Evolutionary conservation across 495 filamentous ascomycete genomes (phyloP).

Genomic region (Neurospora tetrasperma): DNA sequence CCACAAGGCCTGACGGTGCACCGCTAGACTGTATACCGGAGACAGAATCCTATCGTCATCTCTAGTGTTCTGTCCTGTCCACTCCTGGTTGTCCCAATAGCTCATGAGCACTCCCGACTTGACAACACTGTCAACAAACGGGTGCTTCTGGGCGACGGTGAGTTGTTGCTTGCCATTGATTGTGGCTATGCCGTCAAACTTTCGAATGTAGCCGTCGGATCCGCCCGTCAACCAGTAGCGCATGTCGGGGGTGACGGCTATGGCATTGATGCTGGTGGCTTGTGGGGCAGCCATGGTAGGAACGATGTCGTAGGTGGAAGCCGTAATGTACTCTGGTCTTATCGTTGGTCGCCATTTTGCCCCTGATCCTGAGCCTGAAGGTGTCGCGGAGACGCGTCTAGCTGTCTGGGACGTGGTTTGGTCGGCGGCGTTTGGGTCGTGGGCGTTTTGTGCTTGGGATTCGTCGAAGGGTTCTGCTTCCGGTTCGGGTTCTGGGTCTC

Average conservation of each 20-base stretch:
- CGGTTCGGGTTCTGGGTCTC: slow-evolving; percentile 12
- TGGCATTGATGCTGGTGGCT: slow-evolving; percentile 87
- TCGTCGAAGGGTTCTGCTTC: slow-evolving; percentile 17
- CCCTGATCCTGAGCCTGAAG: slow-evolving; percentile 31
- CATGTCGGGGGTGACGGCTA: slow-evolving; percentile 88
- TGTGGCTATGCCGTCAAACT: slow-evolving; percentile 90
- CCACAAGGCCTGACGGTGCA: slow-evolving; percentile 85
- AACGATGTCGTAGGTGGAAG: slow-evolving; percentile 87
- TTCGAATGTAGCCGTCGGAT: slow-evolving; percentile 86
- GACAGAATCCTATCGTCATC: slow-evolving; percentile 52
- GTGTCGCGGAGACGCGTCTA: slow-evolving; percentile 38
- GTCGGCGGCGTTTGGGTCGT: slow-evolving; percentile 45
- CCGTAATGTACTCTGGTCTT: slow-evolving; percentile 70
- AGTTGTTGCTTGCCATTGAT: slow-evolving; percentile 89
- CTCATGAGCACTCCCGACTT: slow-evolving; percentile 88
- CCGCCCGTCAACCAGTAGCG: slow-evolving; percentile 92
- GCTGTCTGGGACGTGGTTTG: slow-evolving; percentile 6
- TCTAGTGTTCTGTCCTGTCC: slow-evolving; percentile 29
- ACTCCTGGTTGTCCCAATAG: slow-evolving; percentile 87
- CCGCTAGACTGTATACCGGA: slow-evolving; percentile 87
- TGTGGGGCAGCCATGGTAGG: slow-evolving; percentile 95
- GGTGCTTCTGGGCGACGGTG: slow-evolving; percentile 92
- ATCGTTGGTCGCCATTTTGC: slow-evolving; percentile 50
- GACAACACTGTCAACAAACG: slow-evolving; percentile 93
- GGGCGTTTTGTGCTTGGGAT: slow-evolving; percentile 38